Evolutionary conservation across 1,139 yeast species (phyloP).

Genomic region (Geotrichum reessii): DNA sequence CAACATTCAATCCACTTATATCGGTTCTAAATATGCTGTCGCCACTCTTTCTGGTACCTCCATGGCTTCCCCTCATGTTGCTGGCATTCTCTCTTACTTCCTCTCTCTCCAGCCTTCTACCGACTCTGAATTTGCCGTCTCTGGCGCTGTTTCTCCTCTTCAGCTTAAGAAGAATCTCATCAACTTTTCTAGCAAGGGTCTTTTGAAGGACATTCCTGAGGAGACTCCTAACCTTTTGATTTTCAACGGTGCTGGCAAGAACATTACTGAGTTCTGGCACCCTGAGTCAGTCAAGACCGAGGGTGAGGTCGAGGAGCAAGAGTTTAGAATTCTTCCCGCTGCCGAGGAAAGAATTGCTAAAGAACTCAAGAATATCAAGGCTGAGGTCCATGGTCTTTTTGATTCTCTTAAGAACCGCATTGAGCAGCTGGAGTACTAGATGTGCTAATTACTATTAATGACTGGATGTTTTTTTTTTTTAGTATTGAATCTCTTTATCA

Average conservation of each 20-base stretch:
- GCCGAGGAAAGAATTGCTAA: constrained; percentile 21
- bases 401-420: constrained; percentile 23
- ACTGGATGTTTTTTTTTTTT: background rate
- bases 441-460: background rate
- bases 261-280: constrained; percentile 66
- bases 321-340: constrained; percentile 26
- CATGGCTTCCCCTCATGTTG: constrained; percentile 97
- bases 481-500: background rate
- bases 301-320: constrained; percentile 19
- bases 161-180: constrained; percentile 86
- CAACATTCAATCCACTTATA: constrained; percentile 53
- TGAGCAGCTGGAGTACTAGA: background rate
- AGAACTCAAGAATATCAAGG: constrained; percentile 24
- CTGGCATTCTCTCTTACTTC: constrained; percentile 80
- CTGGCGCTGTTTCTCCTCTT: constrained; percentile 63
- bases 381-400: constrained; percentile 24
- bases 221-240: constrained; percentile 87
- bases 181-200: constrained; percentile 67
- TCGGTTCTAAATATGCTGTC: constrained; percentile 76
- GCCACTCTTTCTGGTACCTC: constrained; percentile 96
- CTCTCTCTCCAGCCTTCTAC: constrained; percentile 85
- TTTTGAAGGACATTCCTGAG: constrained; percentile 64
- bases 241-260: constrained; percentile 89
- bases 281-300: constrained; percentile 14
- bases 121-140: constrained; percentile 63